Conservation (phyloP, 1,284 basidiomycete species). For the Puccinia hordei region DNA sequence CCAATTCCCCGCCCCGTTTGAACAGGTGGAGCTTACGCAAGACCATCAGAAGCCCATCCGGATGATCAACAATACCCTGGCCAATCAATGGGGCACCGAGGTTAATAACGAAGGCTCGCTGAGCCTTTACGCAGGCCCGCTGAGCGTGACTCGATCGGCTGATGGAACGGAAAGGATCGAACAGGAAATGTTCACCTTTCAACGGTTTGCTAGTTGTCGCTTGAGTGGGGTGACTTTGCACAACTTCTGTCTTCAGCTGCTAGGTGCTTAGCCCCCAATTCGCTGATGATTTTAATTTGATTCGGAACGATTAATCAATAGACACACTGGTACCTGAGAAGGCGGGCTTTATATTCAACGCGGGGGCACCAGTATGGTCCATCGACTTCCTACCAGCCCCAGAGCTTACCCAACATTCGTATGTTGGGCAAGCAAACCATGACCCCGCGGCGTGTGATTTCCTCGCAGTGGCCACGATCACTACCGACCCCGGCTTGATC, state of each 20-base stretch:
- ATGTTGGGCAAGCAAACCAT: slow-evolving; percentile 22
- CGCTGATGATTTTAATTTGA: not conserved
- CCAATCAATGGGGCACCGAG: not conserved
- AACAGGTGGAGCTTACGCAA: not conserved
- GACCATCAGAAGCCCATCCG: not conserved
- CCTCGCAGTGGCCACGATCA: slow-evolving; percentile 77
- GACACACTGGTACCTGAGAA: slow-evolving; percentile 55
- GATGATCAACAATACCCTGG: slow-evolving; percentile 19
- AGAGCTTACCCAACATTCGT: slow-evolving; percentile 55
- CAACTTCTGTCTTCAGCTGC: not conserved
- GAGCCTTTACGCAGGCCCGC: slow-evolving; percentile 29
- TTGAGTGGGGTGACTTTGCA: slow-evolving; percentile 45
- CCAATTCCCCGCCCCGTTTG: slow-evolving; percentile 50
- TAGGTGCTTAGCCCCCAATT: not conserved
- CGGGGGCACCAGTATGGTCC: slow-evolving; percentile 80
- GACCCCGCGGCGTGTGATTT: slow-evolving; percentile 65
- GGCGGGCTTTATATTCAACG: slow-evolving; percentile 71
- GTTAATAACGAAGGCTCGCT: slow-evolving; percentile 22
- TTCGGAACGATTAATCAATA: not conserved
- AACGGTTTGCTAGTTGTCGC: slow-evolving; percentile 35
- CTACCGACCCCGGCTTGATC: slow-evolving; percentile 54
- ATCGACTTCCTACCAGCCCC: slow-evolving; percentile 86
- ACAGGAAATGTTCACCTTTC: slow-evolving; percentile 35
- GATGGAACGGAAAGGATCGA: slow-evolving; percentile 7
- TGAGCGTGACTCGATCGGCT: not conserved